Evolutionary conservation across 1,139 yeast genomes (phyloP).

Genomic region (Kurtzmaniella quercitrusa): DNA sequence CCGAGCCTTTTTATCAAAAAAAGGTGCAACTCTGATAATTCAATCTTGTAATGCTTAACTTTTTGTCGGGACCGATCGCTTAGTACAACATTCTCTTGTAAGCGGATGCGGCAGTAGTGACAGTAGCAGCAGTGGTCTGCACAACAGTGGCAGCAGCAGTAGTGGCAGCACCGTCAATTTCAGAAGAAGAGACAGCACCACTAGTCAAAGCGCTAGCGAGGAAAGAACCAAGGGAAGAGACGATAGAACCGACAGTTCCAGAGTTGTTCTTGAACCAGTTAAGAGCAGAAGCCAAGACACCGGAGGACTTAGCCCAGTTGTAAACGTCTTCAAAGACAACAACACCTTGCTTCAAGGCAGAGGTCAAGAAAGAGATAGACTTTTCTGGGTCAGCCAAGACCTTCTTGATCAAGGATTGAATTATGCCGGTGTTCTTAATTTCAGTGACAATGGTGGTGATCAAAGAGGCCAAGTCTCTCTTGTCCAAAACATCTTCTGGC

Average conservation of each 20-base stretch:
- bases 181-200: constrained; percentile 24
- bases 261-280: constrained; percentile 28
- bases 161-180: constrained; percentile 13
- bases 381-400: constrained; percentile 37
- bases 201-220: constrained; percentile 18
- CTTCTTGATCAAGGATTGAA: constrained; percentile 28
- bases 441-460: constrained; percentile 24
- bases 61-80: neutral
- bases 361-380: constrained; percentile 29
- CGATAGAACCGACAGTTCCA: constrained; percentile 19
- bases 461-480: constrained; percentile 35
- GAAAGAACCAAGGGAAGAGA: constrained; percentile 25
- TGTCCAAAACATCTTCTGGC: constrained; percentile 24
- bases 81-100: constrained; percentile 9
- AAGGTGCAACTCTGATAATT: neutral
- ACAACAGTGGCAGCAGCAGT: constrained; percentile 4
- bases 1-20: neutral
- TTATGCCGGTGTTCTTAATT: constrained; percentile 36
- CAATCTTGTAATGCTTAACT: neutral
- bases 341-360: constrained; percentile 32
- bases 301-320: constrained; percentile 38
- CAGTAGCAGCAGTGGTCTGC: neutral
- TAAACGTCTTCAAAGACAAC: constrained; percentile 34
- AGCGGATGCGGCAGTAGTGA: constrained; percentile 1
- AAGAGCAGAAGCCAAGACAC: constrained; percentile 32